Base-by-base conservation (phyloP, 495 filamentous ascomycete species). In the Lindgomyces ingoldianus region DNA sequence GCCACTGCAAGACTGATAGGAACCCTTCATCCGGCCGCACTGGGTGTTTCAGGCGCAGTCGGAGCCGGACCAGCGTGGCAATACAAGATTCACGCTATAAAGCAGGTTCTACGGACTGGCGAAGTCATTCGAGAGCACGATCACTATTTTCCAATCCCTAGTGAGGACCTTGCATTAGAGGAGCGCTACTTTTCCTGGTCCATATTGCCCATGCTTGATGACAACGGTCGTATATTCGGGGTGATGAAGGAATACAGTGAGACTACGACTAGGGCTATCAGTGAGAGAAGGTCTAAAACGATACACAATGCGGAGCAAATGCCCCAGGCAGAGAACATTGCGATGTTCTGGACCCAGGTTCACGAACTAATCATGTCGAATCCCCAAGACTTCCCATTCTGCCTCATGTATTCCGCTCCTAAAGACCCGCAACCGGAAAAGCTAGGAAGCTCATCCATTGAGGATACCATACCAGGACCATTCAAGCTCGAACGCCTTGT, bases 111-210 rank as follows among this genome's bases (percentile, higher is more conserved):
- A 29, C 29, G 54, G 26, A 24, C 48, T 8, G 59, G 59, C 1
- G 46, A 19, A 25, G 4, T 24, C 16, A 21, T 21, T 6, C 27
- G 44, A 21, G 47, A 44, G 29, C 14, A 41, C 33, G 56, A 65
- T 25, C 29, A 52, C 46, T 65, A 50, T 33, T 3, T 60, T 16
- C 54, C 54, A 24, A 60, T 60, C 3, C 26, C 33, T 14, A 60
- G 62, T 6, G 33, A 39, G 10, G 62, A 51, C 16, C 54, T 65
- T 30, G 3, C 36, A 3, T 47, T 57, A 16, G 62, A 65, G 42
- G 62, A 65, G 44, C 36, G 42, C 11, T 65, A 60, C 41, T 65
- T 49, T 27, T 60, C 55, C 11, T 65, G 54, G 42, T 52, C 55
- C 10, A 29, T 65, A 8, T 12, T 65, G 4, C 62, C 62, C 27